Percentiles rank a stretch among this genome's conserved stretches.
Conservation (phyloP, 495 filamentous ascomycete genomes). For the Trypethelium eluteriae region DNA sequence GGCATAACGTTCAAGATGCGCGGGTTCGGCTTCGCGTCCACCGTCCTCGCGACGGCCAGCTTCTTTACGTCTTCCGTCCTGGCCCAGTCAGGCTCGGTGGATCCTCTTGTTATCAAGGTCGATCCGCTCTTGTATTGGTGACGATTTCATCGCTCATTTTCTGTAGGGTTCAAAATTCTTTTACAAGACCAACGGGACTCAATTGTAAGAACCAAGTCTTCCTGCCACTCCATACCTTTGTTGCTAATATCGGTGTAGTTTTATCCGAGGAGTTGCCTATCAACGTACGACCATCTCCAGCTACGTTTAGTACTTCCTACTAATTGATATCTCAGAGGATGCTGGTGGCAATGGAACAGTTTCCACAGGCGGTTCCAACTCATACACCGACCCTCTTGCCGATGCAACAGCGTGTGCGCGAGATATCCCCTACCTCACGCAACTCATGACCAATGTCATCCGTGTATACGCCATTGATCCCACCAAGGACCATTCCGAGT, state of each 20-base stretch:
- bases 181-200: constrained; percentile 60
- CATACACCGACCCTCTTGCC: constrained; percentile 63
- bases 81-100: constrained; percentile 21
- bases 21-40: constrained; percentile 21
- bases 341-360: constrained; percentile 40
- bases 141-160: neutral
- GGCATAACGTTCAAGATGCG: constrained; percentile 20
- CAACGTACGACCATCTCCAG: constrained; percentile 45
- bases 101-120: constrained; percentile 39
- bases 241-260: constrained; percentile 36
- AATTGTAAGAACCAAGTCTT: constrained; percentile 56
- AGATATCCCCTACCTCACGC: constrained; percentile 71
- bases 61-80: constrained; percentile 29
- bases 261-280: constrained; percentile 85
- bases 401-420: constrained; percentile 61
- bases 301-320: neutral
- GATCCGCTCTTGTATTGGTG: constrained; percentile 15
- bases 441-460: constrained; percentile 79
- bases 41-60: constrained; percentile 27
- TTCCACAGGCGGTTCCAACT: constrained; percentile 21
- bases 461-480: constrained; percentile 91
- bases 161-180: constrained; percentile 70
- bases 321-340: constrained; percentile 39
- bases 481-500: constrained; percentile 63
- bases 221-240: neutral